Conservation (phyloP, 2,329 filamentous ascomycete species). For the Monosporascus cannonballus region DNA sequence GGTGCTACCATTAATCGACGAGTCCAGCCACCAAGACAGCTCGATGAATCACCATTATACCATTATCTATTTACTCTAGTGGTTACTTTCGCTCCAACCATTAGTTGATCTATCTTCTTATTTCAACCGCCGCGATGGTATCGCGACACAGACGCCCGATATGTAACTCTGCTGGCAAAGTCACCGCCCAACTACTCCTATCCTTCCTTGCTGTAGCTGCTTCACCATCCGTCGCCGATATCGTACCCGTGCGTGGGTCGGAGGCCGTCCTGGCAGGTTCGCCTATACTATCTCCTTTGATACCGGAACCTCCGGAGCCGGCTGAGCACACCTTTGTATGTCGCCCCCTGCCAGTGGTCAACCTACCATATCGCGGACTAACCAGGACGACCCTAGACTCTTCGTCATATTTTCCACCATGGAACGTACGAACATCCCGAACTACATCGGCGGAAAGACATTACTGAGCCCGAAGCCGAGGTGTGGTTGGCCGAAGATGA, state of each 20-base stretch:
- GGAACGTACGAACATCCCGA: conserved; percentile 72
- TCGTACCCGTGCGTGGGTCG: conserved; percentile 17
- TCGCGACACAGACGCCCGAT: conserved; percentile 19
- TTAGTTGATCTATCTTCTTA: neutral
- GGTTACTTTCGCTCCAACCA: neutral
- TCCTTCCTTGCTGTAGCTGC: conserved; percentile 59
- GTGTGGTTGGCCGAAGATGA: conserved; percentile 60
- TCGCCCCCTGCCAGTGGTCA: conserved; percentile 4
- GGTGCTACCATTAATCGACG: neutral
- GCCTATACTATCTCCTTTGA: conserved; percentile 31
- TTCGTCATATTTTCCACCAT: conserved; percentile 91
- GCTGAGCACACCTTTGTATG: conserved; percentile 51
- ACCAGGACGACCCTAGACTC: conserved; percentile 27
- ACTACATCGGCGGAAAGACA: conserved; percentile 71
- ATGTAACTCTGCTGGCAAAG: conserved; percentile 54
- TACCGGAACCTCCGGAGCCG: conserved; percentile 39
- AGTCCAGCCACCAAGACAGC: neutral
- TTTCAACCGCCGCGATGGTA: conserved; percentile 15
- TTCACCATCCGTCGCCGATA: conserved; percentile 31
- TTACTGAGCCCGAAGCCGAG: conserved; percentile 50
- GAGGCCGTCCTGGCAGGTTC: conserved; percentile 39
- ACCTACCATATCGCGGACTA: conserved; percentile 1
- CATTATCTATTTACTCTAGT: neutral
- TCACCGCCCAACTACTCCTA: conserved; percentile 57
- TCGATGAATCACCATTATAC: neutral